Conservation (phyloP, 257 asterid genomes). For the Solanum bukasovii region DNA sequence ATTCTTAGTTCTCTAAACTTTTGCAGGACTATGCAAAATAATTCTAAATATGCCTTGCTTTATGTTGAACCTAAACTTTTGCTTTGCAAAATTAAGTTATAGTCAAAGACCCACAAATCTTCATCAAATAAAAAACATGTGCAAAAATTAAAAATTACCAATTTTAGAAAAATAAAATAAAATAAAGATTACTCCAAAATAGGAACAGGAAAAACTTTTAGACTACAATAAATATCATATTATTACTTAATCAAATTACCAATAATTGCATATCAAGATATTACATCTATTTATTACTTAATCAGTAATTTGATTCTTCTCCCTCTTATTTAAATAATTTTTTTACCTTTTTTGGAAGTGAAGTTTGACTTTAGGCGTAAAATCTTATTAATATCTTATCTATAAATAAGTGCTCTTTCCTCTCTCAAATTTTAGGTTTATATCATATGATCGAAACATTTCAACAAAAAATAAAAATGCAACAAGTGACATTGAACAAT, state of each 20-base stretch:
- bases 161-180: background rate
- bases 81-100: background rate
- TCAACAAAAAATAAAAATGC: background rate
- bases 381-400: background rate
- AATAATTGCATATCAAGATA: background rate
- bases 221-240: background rate
- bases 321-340: background rate
- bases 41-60: background rate
- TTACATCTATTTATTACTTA: background rate
- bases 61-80: too few species aligned
- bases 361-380: background rate
- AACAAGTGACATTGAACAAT: background rate
- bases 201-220: background rate
- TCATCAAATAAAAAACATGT: background rate
- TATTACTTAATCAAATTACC: background rate
- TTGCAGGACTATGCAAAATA: too few species aligned
- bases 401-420: background rate
- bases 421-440: too few species aligned
- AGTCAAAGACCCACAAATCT: background rate
- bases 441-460: too few species aligned
- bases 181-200: background rate
- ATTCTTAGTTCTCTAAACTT: background rate
- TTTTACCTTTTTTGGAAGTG: background rate
- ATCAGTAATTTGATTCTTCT: background rate
- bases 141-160: background rate